Evolutionary conservation across 169 alveolate species (phyloP).

Genomic region (Plasmodium malariae): DNA sequence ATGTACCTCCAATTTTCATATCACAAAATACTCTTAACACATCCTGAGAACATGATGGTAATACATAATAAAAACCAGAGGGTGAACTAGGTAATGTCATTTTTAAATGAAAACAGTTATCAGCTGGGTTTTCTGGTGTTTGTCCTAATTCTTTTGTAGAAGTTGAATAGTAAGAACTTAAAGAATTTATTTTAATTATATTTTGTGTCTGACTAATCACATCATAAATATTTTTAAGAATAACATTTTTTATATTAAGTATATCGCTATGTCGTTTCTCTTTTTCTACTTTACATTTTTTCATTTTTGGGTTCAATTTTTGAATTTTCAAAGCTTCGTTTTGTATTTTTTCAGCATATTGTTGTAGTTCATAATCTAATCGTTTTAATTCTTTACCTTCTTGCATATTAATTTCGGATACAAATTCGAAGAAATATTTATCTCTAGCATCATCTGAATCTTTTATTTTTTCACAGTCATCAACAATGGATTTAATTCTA

Average conservation of each 20-base stretch:
- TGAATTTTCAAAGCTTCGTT: constrained; percentile 70
- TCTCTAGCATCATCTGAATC: constrained; percentile 91
- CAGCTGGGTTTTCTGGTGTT: constrained; percentile 82
- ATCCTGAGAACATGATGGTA: constrained; percentile 87
- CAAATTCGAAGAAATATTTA: constrained; percentile 90
- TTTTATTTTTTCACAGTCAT: constrained; percentile 89
- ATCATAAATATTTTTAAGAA: constrained; percentile 42
- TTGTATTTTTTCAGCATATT: constrained; percentile 74
- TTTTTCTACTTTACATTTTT: constrained; percentile 61
- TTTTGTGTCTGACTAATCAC: constrained; percentile 72
- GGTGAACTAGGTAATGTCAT: constrained; percentile 84
- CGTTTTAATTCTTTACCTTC: constrained; percentile 80
- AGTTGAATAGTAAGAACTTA: constrained; percentile 35
- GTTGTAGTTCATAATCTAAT: constrained; percentile 48
- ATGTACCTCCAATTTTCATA: constrained; percentile 88
- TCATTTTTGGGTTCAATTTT: constrained; percentile 50
- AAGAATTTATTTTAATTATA: constrained; percentile 21
- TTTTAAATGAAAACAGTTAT: constrained; percentile 89
- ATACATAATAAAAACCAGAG: constrained; percentile 91
- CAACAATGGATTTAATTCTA: constrained; percentile 91
- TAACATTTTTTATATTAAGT: constrained; percentile 58
- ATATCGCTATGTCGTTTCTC: constrained; percentile 65
- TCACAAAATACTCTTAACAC: constrained; percentile 91
- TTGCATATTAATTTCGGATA: constrained; percentile 86
- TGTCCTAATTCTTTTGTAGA: constrained; percentile 81